A percentile compares a stretch with the other conserved stretches of the same genome.
Evolutionary conservation across 2,329 filamentous ascomycete species (phyloP).

Genomic region (Pestalotiopsis fici): DNA sequence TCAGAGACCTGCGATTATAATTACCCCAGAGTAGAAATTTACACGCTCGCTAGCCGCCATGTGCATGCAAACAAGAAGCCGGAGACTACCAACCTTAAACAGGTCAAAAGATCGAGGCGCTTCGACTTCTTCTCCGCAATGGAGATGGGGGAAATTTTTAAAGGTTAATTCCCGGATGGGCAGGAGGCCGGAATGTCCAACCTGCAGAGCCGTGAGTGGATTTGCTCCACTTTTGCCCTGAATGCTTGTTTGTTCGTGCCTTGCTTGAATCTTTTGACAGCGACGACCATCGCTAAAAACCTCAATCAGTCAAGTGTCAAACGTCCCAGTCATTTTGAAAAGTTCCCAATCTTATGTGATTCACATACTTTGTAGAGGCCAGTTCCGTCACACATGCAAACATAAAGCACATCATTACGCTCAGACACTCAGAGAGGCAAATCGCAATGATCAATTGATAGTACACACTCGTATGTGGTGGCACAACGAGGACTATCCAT

Average conservation of each 20-base stretch:
- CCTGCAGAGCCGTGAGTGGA: too few relatives aligned
- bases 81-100: neutral
- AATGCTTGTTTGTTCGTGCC: neutral
- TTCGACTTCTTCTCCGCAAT: neutral
- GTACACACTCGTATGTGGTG: neutral
- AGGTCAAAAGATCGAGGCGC: neutral
- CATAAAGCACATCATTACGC: neutral
- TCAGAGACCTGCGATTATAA: too few relatives aligned
- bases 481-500: neutral
- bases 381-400: too few relatives aligned
- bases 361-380: too few relatives aligned
- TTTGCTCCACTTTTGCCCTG: neutral
- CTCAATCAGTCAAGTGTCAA: neutral
- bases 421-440: neutral
- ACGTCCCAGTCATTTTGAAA: too few relatives aligned
- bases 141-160: neutral
- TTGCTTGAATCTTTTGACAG: neutral
- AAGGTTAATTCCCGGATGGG: neutral
- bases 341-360: too few relatives aligned
- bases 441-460: neutral
- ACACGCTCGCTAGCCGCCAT: too few relatives aligned
- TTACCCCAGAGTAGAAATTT: too few relatives aligned
- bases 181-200: neutral
- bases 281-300: neutral
- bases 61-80: too few relatives aligned